Base-by-base conservation (phyloP, 225 moss, liverwort and hornwort species). In the Straminergon stramineum region DNA sequence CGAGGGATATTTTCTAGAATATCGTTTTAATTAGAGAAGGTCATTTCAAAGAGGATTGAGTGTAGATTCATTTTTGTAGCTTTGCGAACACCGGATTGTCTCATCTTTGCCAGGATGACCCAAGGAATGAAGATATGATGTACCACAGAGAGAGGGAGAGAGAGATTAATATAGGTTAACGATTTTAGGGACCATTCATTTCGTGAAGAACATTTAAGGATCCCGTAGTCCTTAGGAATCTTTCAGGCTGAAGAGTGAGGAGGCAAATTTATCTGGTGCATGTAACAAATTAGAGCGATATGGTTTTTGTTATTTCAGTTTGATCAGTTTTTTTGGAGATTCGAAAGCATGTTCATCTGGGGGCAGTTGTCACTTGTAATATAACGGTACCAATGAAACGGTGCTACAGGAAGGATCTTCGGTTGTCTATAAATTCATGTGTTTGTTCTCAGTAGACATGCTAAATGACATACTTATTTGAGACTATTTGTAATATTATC, bases 331-430 rank as follows among this genome's bases (percentile, higher is more conserved):
- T 60, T 74, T 43, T 15, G 51, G 56, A 71, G 48, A 62, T 86
- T 71, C 70, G 51, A 67, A 80, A 85, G n/a, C 79, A 79, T 91
- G 90, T 90, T 79, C 66, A 32, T 60, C 58, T n/a, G 70, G 73
- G 81, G 85, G 63, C 81, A 84, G 85, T 79, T 89, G 82, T 78
- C 65, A 84, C 76, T 76, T 87, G 91, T 93, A 85, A 85, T 82
- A 85, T 87, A 82, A 41, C 71, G 35, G 17, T 83, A 35, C 66
- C 26, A 85, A 58, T 55, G 86, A 78, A 84, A 75, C 52, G 82
- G 56, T 88, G 82, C 39, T 88, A 45, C 67, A 48, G n/a, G 53
- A 87, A 79, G 31, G 86, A 71, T 57, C 67, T 52, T 79, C 80
- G 71, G 63, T 84, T 45, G 23, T 27, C 21, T 60, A 76, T 14